Conservation (phyloP, 306 rosid genomes). For the Pterocarpus santalinus region DNA sequence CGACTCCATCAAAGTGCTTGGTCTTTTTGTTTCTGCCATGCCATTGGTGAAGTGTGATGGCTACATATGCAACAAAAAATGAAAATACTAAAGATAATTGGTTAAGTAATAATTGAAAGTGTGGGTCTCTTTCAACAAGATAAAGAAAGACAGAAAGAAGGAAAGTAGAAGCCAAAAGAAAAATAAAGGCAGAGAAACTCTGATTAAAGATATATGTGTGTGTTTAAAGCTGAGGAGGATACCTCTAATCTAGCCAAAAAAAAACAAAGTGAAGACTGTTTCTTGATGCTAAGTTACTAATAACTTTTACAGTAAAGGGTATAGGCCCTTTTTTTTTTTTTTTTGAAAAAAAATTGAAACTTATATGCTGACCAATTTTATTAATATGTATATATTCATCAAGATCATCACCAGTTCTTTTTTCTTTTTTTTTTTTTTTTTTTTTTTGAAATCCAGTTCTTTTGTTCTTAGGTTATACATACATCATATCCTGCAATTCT, state of each 20-base stretch:
- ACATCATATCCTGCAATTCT: too few species aligned
- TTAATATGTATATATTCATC: constrained; percentile 13
- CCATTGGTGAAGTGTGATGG: constrained; percentile 53
- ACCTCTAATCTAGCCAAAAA: constrained; percentile 29
- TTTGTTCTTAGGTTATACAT: too few species aligned
- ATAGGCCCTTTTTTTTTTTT: constrained; percentile 37
- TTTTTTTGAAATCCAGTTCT: too few species aligned
- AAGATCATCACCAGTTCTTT: not conserved
- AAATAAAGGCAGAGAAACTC: constrained; percentile 23
- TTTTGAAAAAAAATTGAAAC: not conserved
- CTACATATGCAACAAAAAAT: constrained; percentile 35
- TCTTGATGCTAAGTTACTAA: not conserved
- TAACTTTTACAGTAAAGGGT: constrained; percentile 39
- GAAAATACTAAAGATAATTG: constrained; percentile 41
- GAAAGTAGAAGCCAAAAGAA: constrained; percentile 35
- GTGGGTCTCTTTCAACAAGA: constrained; percentile 32
- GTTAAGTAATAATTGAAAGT: constrained; percentile 42
- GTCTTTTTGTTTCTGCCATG: constrained; percentile 65
- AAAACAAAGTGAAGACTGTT: constrained; percentile 24
- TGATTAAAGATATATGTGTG: constrained; percentile 51
- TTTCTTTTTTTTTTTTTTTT: not conserved
- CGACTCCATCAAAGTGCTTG: constrained; percentile 55
- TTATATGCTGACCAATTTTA: constrained; percentile 5
- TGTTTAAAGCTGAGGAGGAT: constrained; percentile 61
- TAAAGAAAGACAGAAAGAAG: not conserved